phyloP scores from a whole-genome alignment of 768 basidiomycete species.

The Tephrocybe sp. region DNA sequence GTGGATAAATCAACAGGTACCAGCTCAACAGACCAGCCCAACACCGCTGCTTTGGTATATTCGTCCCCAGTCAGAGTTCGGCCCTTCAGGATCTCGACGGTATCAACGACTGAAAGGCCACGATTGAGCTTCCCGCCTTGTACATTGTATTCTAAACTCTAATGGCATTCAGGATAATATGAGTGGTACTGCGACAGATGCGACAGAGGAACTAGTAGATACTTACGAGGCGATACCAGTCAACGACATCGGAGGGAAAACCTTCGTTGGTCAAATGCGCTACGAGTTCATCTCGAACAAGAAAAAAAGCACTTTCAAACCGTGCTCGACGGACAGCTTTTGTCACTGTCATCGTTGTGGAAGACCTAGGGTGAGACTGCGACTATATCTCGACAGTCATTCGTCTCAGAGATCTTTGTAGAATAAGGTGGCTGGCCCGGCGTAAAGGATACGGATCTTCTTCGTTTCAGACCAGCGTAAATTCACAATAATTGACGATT shows the following conservation, averaged over 20 bases:
- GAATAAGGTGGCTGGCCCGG: neutral
- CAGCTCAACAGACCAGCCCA: conserved; percentile 96
- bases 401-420: too few relatives aligned
- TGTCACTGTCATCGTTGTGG: conserved; percentile 8
- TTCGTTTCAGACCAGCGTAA: neutral
- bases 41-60: conserved; percentile 81
- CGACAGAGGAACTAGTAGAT: neutral
- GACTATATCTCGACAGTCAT: too few relatives aligned
- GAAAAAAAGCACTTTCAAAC: conserved; percentile 71
- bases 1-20: conserved; percentile 33
- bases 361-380: neutral
- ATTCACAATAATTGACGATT: too few relatives aligned
- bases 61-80: conserved; percentile 70
- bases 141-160: conserved; percentile 91
- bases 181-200: neutral
- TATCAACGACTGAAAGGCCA: conserved; percentile 91
- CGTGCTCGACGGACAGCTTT: conserved; percentile 37
- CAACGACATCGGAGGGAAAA: conserved; percentile 80
- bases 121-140: conserved; percentile 95
- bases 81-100: conserved; percentile 83
- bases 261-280: conserved; percentile 60
- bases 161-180: neutral
- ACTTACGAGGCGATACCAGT: conserved; percentile 81
- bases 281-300: conserved; percentile 76
- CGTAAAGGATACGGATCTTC: conserved; percentile 8